phyloP scores from a whole-genome alignment of 2,329 filamentous ascomycete genomes.

The Aspergillus fructus region DNA sequence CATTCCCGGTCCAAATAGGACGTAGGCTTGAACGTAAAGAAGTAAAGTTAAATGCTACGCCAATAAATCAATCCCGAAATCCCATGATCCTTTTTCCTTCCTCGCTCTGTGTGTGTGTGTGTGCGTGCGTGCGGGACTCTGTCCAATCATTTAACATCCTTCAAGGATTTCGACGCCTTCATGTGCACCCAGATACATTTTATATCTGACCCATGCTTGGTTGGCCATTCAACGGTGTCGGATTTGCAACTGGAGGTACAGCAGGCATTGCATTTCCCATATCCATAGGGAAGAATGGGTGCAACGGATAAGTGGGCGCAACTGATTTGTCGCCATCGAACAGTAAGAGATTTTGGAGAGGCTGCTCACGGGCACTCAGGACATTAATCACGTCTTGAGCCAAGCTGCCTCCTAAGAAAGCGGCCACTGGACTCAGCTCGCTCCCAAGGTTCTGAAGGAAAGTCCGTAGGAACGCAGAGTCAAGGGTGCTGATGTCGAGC shows the following conservation, averaged over 20 bases:
- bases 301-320: constrained; percentile 76
- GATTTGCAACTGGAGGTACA: constrained; percentile 27
- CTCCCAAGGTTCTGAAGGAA: constrained; percentile 85
- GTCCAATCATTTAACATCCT: not conserved
- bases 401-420: constrained; percentile 84
- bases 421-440: constrained; percentile 82
- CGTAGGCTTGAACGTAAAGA: not conserved
- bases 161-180: not conserved
- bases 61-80: not conserved
- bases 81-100: not conserved
- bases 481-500: constrained; percentile 66
- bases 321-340: constrained; percentile 84
- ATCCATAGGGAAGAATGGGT: constrained; percentile 58
- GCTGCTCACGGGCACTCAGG: constrained; percentile 84
- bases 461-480: constrained; percentile 70
- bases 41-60: not conserved
- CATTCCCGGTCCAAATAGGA: not conserved
- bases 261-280: constrained; percentile 27
- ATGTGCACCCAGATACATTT: not conserved
- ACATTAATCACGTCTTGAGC: constrained; percentile 98
- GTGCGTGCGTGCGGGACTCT: too few species aligned
- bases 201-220: constrained; percentile 1
- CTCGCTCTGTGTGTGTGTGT: not conserved
- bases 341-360: constrained; percentile 89
- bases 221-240: constrained; percentile 24